Percentiles rank a stretch among this genome's conserved stretches.
phyloP scores from a whole-genome alignment of 805 yeast species.

The Kazachstania martiniae region DNA sequence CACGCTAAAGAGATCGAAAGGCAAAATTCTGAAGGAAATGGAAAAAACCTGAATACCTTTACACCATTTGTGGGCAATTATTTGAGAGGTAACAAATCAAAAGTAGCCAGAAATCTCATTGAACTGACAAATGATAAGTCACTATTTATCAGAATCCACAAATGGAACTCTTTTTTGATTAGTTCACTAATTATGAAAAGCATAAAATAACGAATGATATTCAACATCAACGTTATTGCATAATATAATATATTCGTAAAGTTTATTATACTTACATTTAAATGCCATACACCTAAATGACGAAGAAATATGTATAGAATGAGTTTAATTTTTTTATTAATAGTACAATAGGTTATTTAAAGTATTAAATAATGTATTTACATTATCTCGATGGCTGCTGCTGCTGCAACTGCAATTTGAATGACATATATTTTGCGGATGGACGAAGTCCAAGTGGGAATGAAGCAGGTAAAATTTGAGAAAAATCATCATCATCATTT shows the following conservation, averaged over 20 bases:
- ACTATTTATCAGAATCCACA: slow-evolving; percentile 44
- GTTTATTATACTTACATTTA: no score
- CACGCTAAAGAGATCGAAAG: slow-evolving; percentile 21
- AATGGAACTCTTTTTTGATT: slow-evolving; percentile 50
- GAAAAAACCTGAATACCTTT: slow-evolving; percentile 5
- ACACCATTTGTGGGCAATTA: slow-evolving; percentile 30
- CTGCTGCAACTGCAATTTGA: slow-evolving; percentile 29
- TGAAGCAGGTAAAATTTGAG: slow-evolving; percentile 16
- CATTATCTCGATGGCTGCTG: background rate
- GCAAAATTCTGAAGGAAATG: background rate
- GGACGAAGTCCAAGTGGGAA: slow-evolving; percentile 37
- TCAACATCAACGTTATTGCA: no score
- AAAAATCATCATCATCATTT: slow-evolving; percentile 12
- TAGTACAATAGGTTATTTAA: no score
- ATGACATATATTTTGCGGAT: slow-evolving; percentile 63
- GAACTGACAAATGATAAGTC: slow-evolving; percentile 45
- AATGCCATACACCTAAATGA: no score
- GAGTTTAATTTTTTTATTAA: no score
- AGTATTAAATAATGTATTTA: background rate
- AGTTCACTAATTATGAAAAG: slow-evolving; percentile 13
- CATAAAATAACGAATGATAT: no score
- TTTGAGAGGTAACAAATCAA: slow-evolving; percentile 43
- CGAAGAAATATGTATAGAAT: no score
- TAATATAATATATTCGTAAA: no score
- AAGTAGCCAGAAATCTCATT: slow-evolving; percentile 44